Percentiles rank a stretch among this genome's conserved stretches.
These are phyloP conservation scores for Yamadazyma philogaea DNA, from an alignment of 805 yeast species.

Conservation along the genomic window DNA sequence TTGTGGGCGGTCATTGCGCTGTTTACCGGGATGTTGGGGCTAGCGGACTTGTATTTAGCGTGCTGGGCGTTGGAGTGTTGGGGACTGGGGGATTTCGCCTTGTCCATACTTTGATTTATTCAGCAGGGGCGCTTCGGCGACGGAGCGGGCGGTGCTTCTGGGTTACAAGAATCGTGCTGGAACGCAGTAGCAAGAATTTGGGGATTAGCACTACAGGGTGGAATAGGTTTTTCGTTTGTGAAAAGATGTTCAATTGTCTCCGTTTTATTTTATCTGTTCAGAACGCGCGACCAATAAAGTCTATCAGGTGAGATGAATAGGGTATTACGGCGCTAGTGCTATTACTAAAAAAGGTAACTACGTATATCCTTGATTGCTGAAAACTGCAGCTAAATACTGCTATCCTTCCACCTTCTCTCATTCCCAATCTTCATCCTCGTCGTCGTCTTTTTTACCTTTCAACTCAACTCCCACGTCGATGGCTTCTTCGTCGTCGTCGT, in stretches of 20 bases:
- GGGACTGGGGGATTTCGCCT: constrained; percentile 9
- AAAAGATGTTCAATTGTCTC: background rate
- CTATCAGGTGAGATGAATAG: too few relatives aligned
- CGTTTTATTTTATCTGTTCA: background rate
- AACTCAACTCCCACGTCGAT: constrained; percentile 15
- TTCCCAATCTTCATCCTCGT: constrained; percentile 57
- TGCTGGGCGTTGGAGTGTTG: constrained; percentile 2
- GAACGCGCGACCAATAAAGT: too few relatives aligned
- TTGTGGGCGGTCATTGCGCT: constrained; percentile 1
- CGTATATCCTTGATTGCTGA: too few relatives aligned
- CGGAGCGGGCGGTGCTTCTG: too few relatives aligned
- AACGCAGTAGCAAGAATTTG: too few relatives aligned
- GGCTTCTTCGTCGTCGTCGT: constrained; percentile 40
- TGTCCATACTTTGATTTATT: constrained; percentile 2
- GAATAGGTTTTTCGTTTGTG: too few relatives aligned
- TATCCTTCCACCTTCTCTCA: constrained; percentile 21
- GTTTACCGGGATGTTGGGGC: background rate
- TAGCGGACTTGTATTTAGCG: background rate
- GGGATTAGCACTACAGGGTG: too few relatives aligned
- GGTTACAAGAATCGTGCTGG: too few relatives aligned
- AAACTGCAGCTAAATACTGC: too few relatives aligned
- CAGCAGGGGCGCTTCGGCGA: background rate
- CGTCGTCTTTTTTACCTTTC: background rate
- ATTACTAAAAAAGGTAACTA: too few relatives aligned
- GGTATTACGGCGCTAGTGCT: too few relatives aligned